These are phyloP conservation scores for Aplosporella prunicola DNA, from an alignment of 2,329 filamentous ascomycete genomes.

Conservation along the genomic window DNA sequence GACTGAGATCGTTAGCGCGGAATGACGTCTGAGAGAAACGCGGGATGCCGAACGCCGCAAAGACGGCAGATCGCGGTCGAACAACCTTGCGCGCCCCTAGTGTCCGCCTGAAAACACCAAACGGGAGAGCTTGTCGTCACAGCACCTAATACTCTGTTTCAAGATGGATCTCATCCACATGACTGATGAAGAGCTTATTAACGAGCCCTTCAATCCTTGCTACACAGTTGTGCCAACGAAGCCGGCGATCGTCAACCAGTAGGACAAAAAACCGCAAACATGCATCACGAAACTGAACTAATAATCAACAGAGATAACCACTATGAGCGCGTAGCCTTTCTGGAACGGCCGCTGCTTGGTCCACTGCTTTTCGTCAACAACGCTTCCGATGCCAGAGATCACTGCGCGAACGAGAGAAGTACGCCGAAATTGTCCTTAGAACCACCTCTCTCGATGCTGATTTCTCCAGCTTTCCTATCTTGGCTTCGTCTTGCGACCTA, in stretches of 20 bases:
- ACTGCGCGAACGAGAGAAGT: slow-evolving; percentile 70
- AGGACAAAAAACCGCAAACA: slow-evolving; percentile 7
- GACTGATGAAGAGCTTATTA: slow-evolving; percentile 5
- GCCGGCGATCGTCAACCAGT: slow-evolving; percentile 39
- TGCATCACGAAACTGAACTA: no score
- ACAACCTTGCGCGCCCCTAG: background rate
- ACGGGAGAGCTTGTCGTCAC: background rate
- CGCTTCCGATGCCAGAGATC: slow-evolving; percentile 64
- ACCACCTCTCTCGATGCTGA: background rate
- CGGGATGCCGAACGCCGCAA: slow-evolving; percentile 1
- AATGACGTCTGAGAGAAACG: slow-evolving; percentile 5
- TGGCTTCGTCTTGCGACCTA: slow-evolving; percentile 85
- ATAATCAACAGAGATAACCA: slow-evolving; percentile 32
- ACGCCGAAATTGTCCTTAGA: no score
- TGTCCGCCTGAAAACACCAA: background rate
- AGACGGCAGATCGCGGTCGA: slow-evolving; percentile 3
- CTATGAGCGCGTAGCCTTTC: slow-evolving; percentile 42
- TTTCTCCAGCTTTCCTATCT: slow-evolving; percentile 59
- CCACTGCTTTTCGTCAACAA: slow-evolving; percentile 66
- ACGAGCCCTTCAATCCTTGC: slow-evolving; percentile 40
- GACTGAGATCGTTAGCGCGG: slow-evolving; percentile 4
- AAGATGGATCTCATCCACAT: background rate
- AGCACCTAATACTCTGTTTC: background rate
- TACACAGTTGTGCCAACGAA: slow-evolving; percentile 41
- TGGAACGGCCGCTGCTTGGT: slow-evolving; percentile 53